Evolutionary conservation across 116 monocot genomes (phyloP), one percentile per base, ranked within the genome.

Genomic region (Posidonia oceanica): DNA sequence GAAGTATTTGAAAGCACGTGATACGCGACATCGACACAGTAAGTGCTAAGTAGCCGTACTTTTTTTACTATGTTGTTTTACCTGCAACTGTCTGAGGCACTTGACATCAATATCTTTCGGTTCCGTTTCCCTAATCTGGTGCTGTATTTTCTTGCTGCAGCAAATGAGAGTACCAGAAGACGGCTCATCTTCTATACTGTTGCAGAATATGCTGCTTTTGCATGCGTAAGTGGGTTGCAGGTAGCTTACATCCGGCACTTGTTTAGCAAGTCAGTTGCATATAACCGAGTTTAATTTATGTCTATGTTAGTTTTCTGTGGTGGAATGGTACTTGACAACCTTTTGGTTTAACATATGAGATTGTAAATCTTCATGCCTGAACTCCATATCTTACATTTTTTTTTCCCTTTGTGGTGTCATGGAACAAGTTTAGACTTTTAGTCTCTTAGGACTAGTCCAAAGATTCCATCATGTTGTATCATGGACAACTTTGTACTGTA

Each of bases 111-210:
- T 68, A n/a, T n/a, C 20, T 70, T 58, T 36, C 3, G 55, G 36
- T 17, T 70, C 40, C 37, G 8, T 54, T 70, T 39, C 13, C 12
- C 18, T 18, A 16, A 16, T 39, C 36, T 58, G 18, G 3, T 40
- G 3, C 14, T 39, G 6, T 58, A 39, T 48, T 48, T 29, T 29
- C 7, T 73, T 36, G 16, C 38, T 90, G 80, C 88, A 95, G 94
- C 94, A 42, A 94, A 94, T 68, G 94, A 94, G 81, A 94, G 94
- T 76, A 94, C 94, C 0, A 88, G 88, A 81, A 77, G 67, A 69
- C 91, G 91, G 2, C 72, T 94, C 40, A 79, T 83, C 40, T 71
- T 86, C 71, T 95, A 91, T 41, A 86, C 91, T 1, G 8, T 91
- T 36, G 7, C 61, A 4, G 94, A 84, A 77, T 95, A 95, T 61